Percentiles rank a stretch among this genome's conserved stretches.
Conservation (phyloP, 192 early-diverging fungal genomes). For the Dissophora globulifera region DNA sequence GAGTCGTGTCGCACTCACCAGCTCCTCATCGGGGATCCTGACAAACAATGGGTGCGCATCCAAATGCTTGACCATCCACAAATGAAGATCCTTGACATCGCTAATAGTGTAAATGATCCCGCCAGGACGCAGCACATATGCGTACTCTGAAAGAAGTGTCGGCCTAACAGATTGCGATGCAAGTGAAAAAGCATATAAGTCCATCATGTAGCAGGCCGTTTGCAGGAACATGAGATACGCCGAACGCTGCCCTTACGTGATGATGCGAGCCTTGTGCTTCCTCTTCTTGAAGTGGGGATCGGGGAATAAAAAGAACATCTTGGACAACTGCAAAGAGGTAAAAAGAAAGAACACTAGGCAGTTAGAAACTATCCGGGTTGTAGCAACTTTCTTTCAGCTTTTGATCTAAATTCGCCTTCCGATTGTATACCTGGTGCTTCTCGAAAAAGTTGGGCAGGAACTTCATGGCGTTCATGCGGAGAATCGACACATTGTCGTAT, state of each 20-base stretch:
- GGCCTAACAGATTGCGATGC: slow-evolving; percentile 23
- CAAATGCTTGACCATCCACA: slow-evolving; percentile 97
- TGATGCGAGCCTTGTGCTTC: slow-evolving; percentile 98
- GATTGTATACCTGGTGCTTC: slow-evolving; percentile 90
- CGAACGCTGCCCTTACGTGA: slow-evolving; percentile 63
- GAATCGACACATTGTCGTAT: slow-evolving; percentile 97
- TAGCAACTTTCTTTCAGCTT: no score
- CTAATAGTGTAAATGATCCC: slow-evolving; percentile 97
- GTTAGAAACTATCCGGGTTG: no score
- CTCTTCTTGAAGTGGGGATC: slow-evolving; percentile 99
- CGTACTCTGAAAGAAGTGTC: slow-evolving; percentile 91
- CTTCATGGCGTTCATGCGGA: slow-evolving; percentile 99
- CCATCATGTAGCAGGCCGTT: background rate
- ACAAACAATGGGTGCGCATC: slow-evolving; percentile 95
- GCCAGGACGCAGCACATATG: slow-evolving; percentile 88
- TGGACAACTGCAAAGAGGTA: slow-evolving; percentile 77
- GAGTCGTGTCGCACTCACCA: slow-evolving; percentile 61
- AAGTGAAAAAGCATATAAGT: no score
- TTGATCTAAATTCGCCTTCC: no score
- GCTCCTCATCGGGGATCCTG: slow-evolving; percentile 80
- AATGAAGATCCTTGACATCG: slow-evolving; percentile 90
- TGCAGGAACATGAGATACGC: no score
- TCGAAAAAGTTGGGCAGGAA: slow-evolving; percentile 98
- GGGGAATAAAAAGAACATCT: slow-evolving; percentile 98
- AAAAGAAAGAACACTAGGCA: no score